phyloP scores from a whole-genome alignment of 345 rosid genomes.

The Salix purpurea region DNA sequence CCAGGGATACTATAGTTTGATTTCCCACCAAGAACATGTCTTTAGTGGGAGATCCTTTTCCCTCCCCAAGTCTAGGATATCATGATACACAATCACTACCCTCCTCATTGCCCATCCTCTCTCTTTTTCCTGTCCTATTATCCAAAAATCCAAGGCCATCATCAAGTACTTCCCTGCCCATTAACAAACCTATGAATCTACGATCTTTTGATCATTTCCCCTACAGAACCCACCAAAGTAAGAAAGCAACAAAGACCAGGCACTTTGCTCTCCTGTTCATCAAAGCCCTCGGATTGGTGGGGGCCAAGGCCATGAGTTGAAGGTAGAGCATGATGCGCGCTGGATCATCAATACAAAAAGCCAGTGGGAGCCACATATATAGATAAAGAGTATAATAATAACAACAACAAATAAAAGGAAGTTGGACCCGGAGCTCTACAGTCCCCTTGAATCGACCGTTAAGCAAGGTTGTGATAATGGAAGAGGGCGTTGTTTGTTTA shows the following conservation, averaged over 20 bases:
- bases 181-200: conserved; percentile 12
- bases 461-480: not conserved
- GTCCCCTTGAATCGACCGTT: conserved; percentile 14
- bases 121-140: not conserved
- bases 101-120: not conserved
- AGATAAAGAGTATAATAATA: not conserved
- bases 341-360: conserved; percentile 11
- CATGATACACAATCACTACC: conserved; percentile 24
- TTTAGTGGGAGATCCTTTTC: conserved; percentile 25
- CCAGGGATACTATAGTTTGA: not conserved
- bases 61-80: conserved; percentile 16
- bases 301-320: not conserved
- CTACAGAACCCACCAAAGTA: not conserved
- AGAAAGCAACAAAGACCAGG: not conserved
- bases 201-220: not conserved
- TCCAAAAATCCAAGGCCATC: not conserved
- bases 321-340: not conserved
- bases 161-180: conserved; percentile 8
- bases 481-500: not conserved
- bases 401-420: no score
- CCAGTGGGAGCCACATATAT: conserved; percentile 1
- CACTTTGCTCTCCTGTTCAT: not conserved
- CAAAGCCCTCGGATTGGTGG: not conserved
- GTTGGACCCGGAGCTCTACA: not conserved
- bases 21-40: conserved; percentile 11